Conservation (phyloP, 805 yeast species). For the Lipomyces chichibuensis region DNA sequence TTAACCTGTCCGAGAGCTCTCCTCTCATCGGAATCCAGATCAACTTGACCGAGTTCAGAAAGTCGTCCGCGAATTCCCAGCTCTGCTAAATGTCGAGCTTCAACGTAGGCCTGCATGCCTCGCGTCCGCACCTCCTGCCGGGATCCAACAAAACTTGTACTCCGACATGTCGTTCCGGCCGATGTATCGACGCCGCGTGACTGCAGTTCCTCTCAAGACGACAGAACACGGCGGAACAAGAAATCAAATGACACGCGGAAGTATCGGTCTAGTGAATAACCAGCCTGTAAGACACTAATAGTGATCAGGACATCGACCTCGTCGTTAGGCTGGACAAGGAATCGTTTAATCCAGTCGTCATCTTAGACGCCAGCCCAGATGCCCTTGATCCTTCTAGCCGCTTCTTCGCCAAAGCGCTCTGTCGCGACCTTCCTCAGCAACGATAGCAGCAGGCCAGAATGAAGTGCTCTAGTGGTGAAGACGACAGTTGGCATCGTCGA, state of each 20-base stretch:
- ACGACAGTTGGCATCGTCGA: constrained; percentile 6
- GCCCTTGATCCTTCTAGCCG: background rate
- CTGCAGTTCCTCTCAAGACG: too few species aligned
- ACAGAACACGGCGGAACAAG: too few species aligned
- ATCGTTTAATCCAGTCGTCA: background rate
- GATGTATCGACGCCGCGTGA: too few species aligned
- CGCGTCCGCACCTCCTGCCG: too few species aligned
- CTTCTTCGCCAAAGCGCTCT: constrained; percentile 14
- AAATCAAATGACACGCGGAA: too few species aligned
- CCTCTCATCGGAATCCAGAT: background rate
- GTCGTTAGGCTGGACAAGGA: too few species aligned
- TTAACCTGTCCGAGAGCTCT: background rate
- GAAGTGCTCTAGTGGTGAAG: constrained; percentile 1
- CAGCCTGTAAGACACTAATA: too few species aligned
- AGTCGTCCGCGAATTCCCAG: background rate
- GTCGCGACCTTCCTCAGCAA: constrained; percentile 5
- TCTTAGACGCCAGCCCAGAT: constrained; percentile 3
- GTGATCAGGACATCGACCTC: too few species aligned
- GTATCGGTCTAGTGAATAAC: too few species aligned
- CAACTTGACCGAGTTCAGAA: background rate
- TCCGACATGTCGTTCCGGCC: too few species aligned
- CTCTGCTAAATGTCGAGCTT: background rate
- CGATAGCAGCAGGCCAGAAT: constrained; percentile 7
- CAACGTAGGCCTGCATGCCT: too few species aligned
- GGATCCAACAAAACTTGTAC: too few species aligned